A percentile compares a stretch with the other conserved stretches of the same genome.
Evolutionary conservation across 257 asterid genomes (phyloP).

Genomic region (Primulina eburnea): DNA sequence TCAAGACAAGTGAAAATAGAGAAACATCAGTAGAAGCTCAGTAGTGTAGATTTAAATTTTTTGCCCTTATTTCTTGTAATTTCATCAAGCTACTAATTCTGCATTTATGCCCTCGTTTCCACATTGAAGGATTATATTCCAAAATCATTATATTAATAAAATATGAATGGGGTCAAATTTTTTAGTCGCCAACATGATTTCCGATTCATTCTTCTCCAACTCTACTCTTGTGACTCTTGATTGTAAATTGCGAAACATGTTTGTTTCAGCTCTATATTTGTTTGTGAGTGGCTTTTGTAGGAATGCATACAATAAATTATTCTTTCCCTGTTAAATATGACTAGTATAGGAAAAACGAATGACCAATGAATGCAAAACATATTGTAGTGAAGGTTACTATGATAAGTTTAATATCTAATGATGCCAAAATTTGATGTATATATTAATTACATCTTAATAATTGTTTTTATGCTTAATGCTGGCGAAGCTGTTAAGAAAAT

Average conservation of each 20-base stretch:
- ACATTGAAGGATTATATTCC: not conserved
- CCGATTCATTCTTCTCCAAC: not conserved
- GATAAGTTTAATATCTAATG: not conserved
- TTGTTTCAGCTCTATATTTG: not conserved
- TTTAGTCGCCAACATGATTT: not conserved
- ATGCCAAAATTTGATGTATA: not conserved
- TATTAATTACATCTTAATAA: too few species aligned
- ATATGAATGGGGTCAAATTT: not conserved
- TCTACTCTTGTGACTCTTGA: not conserved
- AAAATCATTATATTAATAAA: not conserved
- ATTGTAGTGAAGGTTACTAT: not conserved
- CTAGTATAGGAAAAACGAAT: not conserved
- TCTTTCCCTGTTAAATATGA: not conserved
- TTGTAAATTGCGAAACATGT: too few species aligned
- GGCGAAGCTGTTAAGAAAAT: too few species aligned
- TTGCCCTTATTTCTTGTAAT: not conserved
- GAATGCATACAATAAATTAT: not conserved
- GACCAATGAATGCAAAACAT: not conserved
- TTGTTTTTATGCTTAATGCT: too few species aligned
- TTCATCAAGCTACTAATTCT: not conserved
- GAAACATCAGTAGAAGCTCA: not conserved
- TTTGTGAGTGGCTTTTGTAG: not conserved
- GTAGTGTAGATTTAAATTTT: not conserved
- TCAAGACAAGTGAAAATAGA: not conserved
- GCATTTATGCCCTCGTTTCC: not conserved